These are phyloP conservation scores for Tetradesmus obliquus DNA, from an alignment of 139 green algal genomes.

Conservation along the genomic window DNA sequence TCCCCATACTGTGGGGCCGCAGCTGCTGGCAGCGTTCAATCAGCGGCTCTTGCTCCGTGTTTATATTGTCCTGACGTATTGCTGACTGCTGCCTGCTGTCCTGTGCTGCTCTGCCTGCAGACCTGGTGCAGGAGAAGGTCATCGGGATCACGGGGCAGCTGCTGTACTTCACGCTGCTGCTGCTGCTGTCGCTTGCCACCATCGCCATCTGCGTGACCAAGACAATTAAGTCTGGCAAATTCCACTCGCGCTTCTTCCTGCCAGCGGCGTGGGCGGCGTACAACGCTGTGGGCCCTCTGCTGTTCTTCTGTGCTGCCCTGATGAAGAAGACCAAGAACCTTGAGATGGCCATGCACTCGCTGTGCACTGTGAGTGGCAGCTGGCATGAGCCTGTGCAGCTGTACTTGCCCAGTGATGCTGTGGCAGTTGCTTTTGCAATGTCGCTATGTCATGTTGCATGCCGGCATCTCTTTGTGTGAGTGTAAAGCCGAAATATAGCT, in stretches of 20 bases:
- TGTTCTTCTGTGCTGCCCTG: slow-evolving; percentile 20
- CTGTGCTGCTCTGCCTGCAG: background rate
- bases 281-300: slow-evolving; percentile 26
- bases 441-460: background rate
- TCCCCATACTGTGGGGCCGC: too few species aligned
- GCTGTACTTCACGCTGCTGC: slow-evolving; percentile 24
- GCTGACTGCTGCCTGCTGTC: background rate
- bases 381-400: background rate
- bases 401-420: too few species aligned
- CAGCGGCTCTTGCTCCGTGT: too few species aligned
- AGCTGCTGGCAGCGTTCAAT: too few species aligned
- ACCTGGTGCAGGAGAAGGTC: slow-evolving; percentile 1
- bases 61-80: background rate
- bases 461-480: too few species aligned
- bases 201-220: background rate
- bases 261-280: slow-evolving; percentile 24
- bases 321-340: slow-evolving; percentile 29
- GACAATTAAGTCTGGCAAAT: background rate
- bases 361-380: background rate
- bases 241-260: slow-evolving; percentile 16
- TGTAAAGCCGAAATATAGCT: too few species aligned
- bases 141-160: background rate
- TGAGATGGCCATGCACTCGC: slow-evolving; percentile 12
- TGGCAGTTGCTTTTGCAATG: too few species aligned
- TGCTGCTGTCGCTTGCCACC: background rate